Evolutionary conservation across 148 eudicot genomes (phyloP).

Genomic region (Selenicereus undatus): DNA sequence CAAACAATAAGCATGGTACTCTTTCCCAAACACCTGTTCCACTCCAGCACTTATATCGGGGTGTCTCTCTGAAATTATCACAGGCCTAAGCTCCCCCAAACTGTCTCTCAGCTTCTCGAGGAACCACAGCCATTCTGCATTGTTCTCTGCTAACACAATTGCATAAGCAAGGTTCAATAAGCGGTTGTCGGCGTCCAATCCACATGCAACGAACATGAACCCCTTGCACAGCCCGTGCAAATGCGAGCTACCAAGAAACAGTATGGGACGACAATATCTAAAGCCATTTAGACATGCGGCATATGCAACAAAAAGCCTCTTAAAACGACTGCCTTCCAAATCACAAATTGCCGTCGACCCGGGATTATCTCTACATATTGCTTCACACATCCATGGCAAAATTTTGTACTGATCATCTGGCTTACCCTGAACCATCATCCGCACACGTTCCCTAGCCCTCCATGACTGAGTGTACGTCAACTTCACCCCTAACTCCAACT

Average conservation of each 20-base stretch:
- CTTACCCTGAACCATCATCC: not conserved
- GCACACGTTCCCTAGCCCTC: constrained; percentile 4
- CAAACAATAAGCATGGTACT: not conserved
- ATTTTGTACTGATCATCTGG: not conserved
- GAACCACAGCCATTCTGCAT: not conserved
- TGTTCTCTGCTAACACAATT: not conserved
- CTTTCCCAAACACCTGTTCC: not conserved
- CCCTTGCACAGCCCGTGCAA: not conserved
- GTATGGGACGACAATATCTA: not conserved
- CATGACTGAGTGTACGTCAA: constrained; percentile 2
- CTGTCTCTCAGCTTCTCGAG: not conserved
- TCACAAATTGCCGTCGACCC: not conserved
- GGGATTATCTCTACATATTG: not conserved
- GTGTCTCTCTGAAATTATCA: not conserved
- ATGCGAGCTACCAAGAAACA: not conserved
- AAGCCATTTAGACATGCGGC: not conserved
- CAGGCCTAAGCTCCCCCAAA: not conserved
- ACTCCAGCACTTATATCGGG: not conserved
- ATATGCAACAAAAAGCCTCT: not conserved
- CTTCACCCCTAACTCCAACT: not conserved
- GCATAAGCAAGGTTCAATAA: not conserved
- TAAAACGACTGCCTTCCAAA: not conserved
- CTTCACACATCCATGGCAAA: constrained; percentile 4
- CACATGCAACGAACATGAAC: not conserved
- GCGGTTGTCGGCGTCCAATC: not conserved